Evolutionary conservation across 257 asterid species (phyloP), one percentile per base, ranked within the genome.

Genomic region (Penstemon newberryi): DNA sequence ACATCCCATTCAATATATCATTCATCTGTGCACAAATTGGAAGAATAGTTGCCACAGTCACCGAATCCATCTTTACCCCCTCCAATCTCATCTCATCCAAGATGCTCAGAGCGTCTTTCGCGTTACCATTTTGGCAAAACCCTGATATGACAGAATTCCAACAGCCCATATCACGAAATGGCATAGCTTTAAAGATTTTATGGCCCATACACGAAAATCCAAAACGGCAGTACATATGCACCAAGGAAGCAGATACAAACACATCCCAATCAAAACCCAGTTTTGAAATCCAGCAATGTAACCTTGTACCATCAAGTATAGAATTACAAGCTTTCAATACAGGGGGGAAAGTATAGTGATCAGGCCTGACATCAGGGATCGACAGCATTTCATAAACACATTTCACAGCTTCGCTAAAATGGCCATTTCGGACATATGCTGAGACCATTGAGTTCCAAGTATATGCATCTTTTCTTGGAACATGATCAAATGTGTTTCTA

Each of bases 81-180:
- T 82, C 82, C 77, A 80, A 59, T 73, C 82, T 75, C 97, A 91
- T 86, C 67, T 81, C 83, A 68, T 79, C 80, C 67, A 89, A 76
- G 41, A 91, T 69, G 57, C 59, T 36, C 66, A 88, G 42, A 38
- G 96, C 96, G 74, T 82, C 89, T n/a, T 25, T 38, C 40, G 81
- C 77, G 60, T 81, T 77, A 49, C 93, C 96, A 56, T 80, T 81
- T 63, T 85, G 92, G 76, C 86, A 82, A 70, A 88, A 89, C 65
- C 97, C 97, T 73, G 97, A 88, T 72, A 89, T 89, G 73, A 87
- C 77, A 69, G 97, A 86, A 80, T 91, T 91, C 96, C 97, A 91
- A 73, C 97, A 91, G 59, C 96, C 95, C 73, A 77, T 79, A 80
- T 91, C 97, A 55, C 96, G 86, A 56, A 44, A 78, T 15, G 97